These are phyloP conservation scores for Fusarium ramigenum DNA, from an alignment of 2,329 filamentous ascomycete species.

Conservation along the genomic window DNA sequence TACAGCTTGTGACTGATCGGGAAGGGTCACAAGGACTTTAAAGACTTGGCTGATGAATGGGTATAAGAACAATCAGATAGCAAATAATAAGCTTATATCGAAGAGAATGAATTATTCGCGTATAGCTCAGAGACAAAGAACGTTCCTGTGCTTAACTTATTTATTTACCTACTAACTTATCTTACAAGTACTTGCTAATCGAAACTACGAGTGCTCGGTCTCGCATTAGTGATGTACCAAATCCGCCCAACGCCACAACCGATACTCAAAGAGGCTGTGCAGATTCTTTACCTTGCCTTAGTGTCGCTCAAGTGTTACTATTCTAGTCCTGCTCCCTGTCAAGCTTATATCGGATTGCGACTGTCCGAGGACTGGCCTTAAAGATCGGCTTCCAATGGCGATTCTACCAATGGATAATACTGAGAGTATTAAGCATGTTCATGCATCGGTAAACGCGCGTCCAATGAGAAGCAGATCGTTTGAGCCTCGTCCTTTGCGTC, in stretches of 20 bases:
- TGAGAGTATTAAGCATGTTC: background rate
- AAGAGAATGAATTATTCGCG: background rate
- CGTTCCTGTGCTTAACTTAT: background rate
- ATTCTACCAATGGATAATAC: slow-evolving; percentile 17
- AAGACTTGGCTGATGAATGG: slow-evolving; percentile 2
- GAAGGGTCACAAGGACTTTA: slow-evolving; percentile 7
- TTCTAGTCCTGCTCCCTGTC: slow-evolving; percentile 16
- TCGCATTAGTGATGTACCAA: slow-evolving; percentile 3
- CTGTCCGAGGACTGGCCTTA: slow-evolving; percentile 10
- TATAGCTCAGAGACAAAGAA: background rate
- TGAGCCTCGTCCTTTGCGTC: slow-evolving; percentile 33
- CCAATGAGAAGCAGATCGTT: slow-evolving; percentile 12
- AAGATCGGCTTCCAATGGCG: slow-evolving; percentile 9
- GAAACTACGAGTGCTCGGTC: background rate
- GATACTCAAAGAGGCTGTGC: slow-evolving; percentile 35
- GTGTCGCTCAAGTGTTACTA: slow-evolving; percentile 18
- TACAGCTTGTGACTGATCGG: slow-evolving; percentile 16
- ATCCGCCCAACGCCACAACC: slow-evolving; percentile 35
- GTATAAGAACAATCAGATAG: background rate
- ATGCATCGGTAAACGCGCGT: slow-evolving; percentile 21
- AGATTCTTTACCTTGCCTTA: background rate
- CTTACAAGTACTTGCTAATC: background rate
- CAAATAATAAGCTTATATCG: background rate
- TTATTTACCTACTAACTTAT: background rate
- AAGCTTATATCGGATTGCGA: slow-evolving; percentile 7